These are phyloP conservation scores for Hypoxylon sp. DNA, from an alignment of 2,329 filamentous ascomycete genomes.

Conservation along the genomic window DNA sequence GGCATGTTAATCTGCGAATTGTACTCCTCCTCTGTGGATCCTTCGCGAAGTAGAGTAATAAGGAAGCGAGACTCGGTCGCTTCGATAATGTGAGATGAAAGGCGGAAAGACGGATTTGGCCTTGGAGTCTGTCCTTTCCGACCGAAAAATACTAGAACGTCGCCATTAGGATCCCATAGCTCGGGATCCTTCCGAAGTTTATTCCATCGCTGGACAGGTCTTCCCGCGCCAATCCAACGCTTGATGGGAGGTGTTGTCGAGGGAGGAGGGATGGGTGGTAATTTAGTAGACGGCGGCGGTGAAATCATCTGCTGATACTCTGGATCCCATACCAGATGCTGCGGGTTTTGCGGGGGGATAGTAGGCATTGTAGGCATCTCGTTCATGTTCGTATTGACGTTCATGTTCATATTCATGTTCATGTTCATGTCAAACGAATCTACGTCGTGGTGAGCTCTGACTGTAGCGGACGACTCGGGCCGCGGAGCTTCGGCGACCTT, in stretches of 20 bases:
- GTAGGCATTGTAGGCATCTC: conserved; percentile 32
- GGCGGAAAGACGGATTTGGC: conserved; percentile 68
- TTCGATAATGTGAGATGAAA: conserved; percentile 72
- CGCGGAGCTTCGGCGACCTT: conserved; percentile 53
- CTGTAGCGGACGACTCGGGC: conserved; percentile 58
- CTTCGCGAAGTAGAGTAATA: conserved; percentile 68
- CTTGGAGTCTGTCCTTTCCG: conserved; percentile 62
- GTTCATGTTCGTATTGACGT: too few species aligned
- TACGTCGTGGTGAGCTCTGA: conserved; percentile 51
- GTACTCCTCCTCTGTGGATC: conserved; percentile 64
- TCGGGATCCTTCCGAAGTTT: conserved; percentile 73
- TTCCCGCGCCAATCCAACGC: conserved; percentile 67
- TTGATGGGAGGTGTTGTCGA: conserved; percentile 61
- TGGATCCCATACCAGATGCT: conserved; percentile 46
- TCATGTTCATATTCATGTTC: too few species aligned
- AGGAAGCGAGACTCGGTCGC: conserved; percentile 69
- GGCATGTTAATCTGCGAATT: conserved; percentile 56
- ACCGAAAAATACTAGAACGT: conserved; percentile 71
- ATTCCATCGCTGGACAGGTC: conserved; percentile 68
- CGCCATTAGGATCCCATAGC: conserved; percentile 73
- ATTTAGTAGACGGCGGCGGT: conserved; percentile 62
- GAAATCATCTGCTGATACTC: conserved; percentile 48
- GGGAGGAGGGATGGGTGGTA: conserved; percentile 60
- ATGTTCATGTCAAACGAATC: conserved; percentile 47
- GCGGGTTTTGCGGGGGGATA: conserved; percentile 45